Evolutionary conservation across 495 filamentous ascomycete species (phyloP).

Genomic region (Lasiosphaeria miniovina): DNA sequence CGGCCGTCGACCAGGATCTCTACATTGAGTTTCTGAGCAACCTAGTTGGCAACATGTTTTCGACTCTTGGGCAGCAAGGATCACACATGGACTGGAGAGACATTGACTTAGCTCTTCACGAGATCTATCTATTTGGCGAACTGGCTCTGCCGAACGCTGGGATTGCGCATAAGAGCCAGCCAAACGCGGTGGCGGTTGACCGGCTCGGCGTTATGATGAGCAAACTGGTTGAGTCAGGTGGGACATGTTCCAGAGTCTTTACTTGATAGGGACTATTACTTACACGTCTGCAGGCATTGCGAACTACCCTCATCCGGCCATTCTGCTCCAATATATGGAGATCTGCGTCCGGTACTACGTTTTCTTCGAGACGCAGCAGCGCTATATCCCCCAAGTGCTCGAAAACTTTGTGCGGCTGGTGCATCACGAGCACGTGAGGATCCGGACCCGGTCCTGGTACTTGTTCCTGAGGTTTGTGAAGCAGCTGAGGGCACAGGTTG

Average conservation of each 20-base stretch:
- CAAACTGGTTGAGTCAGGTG: slow-evolving; percentile 90
- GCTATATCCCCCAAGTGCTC: slow-evolving; percentile 77
- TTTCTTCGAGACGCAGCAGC: slow-evolving; percentile 84
- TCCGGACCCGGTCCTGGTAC: slow-evolving; percentile 92
- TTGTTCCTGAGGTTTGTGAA: slow-evolving; percentile 93
- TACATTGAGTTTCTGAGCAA: slow-evolving; percentile 83
- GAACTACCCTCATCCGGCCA: slow-evolving; percentile 81
- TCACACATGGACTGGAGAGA: slow-evolving; percentile 88
- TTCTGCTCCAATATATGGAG: slow-evolving; percentile 96
- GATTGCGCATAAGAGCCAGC: slow-evolving; percentile 74
- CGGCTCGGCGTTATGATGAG: slow-evolving; percentile 85
- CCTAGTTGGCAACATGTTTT: slow-evolving; percentile 79
- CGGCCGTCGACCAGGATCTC: slow-evolving; percentile 76
- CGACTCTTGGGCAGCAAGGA: slow-evolving; percentile 64
- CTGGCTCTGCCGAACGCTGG: slow-evolving; percentile 80
- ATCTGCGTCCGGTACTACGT: slow-evolving; percentile 88
- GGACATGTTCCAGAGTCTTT: slow-evolving; percentile 20
- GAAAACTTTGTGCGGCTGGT: slow-evolving; percentile 88
- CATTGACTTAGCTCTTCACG: slow-evolving; percentile 89
- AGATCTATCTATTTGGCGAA: slow-evolving; percentile 96
- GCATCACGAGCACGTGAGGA: slow-evolving; percentile 78
- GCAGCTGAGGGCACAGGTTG: slow-evolving; percentile 75
- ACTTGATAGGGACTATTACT: slow-evolving; percentile 6
- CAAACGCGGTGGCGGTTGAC: slow-evolving; percentile 70
- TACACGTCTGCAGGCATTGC: slow-evolving; percentile 61